Base-by-base conservation (phyloP, 1,284 basidiomycete genomes). In the Peniophora sp. region DNA sequence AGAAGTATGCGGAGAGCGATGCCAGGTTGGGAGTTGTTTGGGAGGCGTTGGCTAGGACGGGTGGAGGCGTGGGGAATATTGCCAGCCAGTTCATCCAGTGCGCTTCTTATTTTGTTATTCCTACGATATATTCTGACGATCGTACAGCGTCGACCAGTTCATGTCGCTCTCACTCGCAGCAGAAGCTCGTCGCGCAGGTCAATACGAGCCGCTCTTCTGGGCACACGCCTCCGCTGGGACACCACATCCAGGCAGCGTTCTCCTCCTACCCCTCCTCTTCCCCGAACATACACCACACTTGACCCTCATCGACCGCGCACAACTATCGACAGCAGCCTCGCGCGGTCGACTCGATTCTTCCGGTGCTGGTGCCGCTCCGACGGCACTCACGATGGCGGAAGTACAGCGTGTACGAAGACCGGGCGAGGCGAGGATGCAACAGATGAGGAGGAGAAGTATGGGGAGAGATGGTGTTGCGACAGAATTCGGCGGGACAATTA, bases 141-240 rank as follows among this genome's bases (percentile, higher is more conserved):
- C 22, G 50, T 58, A 10, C n/a, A 89, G 87, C n/a, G 69, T 88
- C 53, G 81, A 88, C 14, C 83, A 88, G 54, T 89, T 87, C 59
- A 84, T 87, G 76, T 79, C 83, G 0, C 71, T 89, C 11, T 92
- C 89, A 2, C 65, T 89, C 39, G 81, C 83, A 23, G 79, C 82
- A 14, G 89, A 92, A 59, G 80, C 87, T 12, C 75, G 79, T 19
- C 72, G 80, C 19, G 83, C 76, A 59, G 83, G 85, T 3, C 66
- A 84, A 9, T 89, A 85, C 53, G 85, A 88, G 56, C 84, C 85
- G 0, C 78, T 81, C 55, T 89, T 84, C 65, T 89, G 85, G 85
- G 68, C 73, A 12, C 74, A 75, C 41, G 57, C 72, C 0, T 61
- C 67, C n/a, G 58, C 70, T 1, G 59, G 20, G 19, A n/a, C 63